These are phyloP conservation scores for Isabelozyma rhagii DNA, from an alignment of 805 yeast genomes.

Conservation along the genomic window DNA sequence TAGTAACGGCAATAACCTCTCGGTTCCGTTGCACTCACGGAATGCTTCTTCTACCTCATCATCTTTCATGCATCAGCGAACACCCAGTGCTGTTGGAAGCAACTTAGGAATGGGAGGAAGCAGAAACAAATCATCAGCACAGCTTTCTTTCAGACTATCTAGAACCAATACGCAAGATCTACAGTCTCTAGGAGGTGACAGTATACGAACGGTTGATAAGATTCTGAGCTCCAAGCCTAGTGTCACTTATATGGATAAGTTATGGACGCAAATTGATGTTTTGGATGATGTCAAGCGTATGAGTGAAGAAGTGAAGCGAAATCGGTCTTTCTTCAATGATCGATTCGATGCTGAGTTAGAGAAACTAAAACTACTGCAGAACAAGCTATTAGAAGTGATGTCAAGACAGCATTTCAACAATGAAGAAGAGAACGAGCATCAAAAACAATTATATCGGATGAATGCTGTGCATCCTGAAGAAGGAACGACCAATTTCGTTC, in stretches of 20 bases:
- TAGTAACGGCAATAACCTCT: not conserved
- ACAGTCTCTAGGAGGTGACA: not conserved
- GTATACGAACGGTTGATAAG: constrained; percentile 38
- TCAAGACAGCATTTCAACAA: constrained; percentile 23
- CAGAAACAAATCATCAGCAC: not conserved
- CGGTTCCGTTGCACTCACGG: not conserved
- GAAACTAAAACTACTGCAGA: constrained; percentile 57
- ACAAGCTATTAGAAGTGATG: constrained; percentile 31
- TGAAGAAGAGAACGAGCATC: constrained; percentile 3
- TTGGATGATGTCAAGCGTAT: constrained; percentile 72
- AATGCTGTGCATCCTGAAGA: not conserved
- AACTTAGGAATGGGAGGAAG: not conserved
- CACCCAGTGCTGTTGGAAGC: not conserved
- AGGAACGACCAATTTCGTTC: constrained; percentile 16
- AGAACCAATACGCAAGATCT: not conserved
- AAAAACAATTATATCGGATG: not conserved
- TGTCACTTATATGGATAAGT: constrained; percentile 66
- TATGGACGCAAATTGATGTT: constrained; percentile 87
- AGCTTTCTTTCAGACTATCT: not conserved
- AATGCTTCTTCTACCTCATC: not conserved
- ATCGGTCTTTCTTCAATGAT: constrained; percentile 49
- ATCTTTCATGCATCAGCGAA: not conserved
- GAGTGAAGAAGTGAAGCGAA: constrained; percentile 43
- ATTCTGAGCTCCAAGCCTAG: constrained; percentile 55
- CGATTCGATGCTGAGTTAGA: constrained; percentile 49